Percentiles rank a stretch among this genome's conserved stretches.
Evolutionary conservation across 148 eudicot genomes (phyloP).

Genomic region (Rhododendron molle): DNA sequence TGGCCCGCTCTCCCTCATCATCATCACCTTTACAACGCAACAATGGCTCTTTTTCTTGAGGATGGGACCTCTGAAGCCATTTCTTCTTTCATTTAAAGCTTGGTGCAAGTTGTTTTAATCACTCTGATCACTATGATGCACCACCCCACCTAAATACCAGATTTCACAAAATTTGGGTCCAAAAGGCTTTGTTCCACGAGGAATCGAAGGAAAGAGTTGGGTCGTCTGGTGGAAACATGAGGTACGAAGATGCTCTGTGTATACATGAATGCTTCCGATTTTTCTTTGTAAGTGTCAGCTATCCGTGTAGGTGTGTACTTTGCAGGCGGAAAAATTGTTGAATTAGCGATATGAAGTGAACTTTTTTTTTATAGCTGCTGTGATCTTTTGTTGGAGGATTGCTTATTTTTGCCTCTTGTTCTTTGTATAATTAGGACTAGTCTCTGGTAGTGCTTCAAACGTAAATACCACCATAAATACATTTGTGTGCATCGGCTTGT

Average conservation of each 20-base stretch:
- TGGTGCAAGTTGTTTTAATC: not conserved
- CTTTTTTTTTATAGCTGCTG: not conserved
- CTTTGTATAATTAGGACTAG: not conserved
- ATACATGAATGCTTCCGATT: not conserved
- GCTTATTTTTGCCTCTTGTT: not conserved
- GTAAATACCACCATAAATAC: not conserved
- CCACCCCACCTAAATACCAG: not conserved
- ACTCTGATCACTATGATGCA: not conserved
- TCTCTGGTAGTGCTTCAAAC: not conserved
- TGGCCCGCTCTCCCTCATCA: conserved; percentile 17
- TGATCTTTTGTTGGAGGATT: not conserved
- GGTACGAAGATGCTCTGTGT: conserved; percentile 1
- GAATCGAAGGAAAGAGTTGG: conserved; percentile 3
- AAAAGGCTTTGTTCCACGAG: not conserved
- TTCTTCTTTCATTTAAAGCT: conserved; percentile 1
- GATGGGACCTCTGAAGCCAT: not conserved
- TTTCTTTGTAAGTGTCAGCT: not conserved
- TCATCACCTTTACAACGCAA: conserved; percentile 22
- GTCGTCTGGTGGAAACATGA: conserved; percentile 6
- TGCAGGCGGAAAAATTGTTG: not conserved
- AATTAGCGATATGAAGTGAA: not conserved
- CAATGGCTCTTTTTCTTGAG: conserved; percentile 1
- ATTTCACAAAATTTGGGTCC: not conserved
- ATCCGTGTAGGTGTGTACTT: not conserved
- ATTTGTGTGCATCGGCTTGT: not conserved